Base-by-base conservation (phyloP, 805 yeast genomes). In the Ascoidea rubescens region DNA sequence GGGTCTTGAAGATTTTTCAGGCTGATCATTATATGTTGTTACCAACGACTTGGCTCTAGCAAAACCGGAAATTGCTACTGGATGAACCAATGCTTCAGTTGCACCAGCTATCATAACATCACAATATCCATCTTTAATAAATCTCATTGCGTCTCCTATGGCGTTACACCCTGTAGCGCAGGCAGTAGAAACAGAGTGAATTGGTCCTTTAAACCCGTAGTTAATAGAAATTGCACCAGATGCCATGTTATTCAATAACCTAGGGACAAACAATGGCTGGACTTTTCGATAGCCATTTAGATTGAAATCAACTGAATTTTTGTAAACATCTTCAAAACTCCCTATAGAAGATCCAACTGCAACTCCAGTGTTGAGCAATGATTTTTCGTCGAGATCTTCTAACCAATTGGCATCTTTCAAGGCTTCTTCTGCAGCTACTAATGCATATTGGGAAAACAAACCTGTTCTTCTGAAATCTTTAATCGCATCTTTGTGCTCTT, bases 161-260 rank as follows among this genome's bases (percentile, higher is more conserved):
- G 96, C 77, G 62, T 93, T 95, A 32, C 84, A 77, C 0, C 99
- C 99, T 0, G 99, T 89, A 4, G 99, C 96, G 70, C 99, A 93
- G 0, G 99, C 99, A 0, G 98, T 89, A 1, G 96, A 78, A 0
- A 81, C 93, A 0, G 95, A 71, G 62, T 90, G 96, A 47, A 86
- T 78, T 1, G 96, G 95, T 0, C 99, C 99, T 59, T 76, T 71
- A 45, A 89, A 69, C 1, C 85, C 84, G 59, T 80, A 78, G 56
- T 78, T 74, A 53, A 93, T 90, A 5, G 96, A 84, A 5, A 93
- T 78, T 55, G 88, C 81, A 2, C 98, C 97, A 0, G 90, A 88
- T 0, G 96, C 96, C 98, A 93, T 93, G 63, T 93, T 93, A 45
- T 86, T 77, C 45, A 93, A 71, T 49, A 91, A 67, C 57, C 77